Evolutionary conservation across 768 basidiomycete genomes (phyloP).

Genomic region (Pulveroboletus ravenelii): DNA sequence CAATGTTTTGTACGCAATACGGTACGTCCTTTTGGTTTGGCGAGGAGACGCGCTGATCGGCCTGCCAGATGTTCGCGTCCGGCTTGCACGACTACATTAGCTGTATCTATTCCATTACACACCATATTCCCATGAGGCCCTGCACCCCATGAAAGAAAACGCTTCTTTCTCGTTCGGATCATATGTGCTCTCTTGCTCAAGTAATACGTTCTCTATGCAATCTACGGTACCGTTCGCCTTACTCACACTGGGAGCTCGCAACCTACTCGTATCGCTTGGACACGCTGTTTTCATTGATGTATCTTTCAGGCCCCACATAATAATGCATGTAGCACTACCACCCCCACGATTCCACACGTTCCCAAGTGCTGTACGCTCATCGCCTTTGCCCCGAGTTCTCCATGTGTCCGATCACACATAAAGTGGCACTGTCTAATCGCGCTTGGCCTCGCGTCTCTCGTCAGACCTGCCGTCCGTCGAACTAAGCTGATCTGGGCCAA

Average conservation of each 20-base stretch:
- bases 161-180: conserved; percentile 13
- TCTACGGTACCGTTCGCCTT: conserved; percentile 10
- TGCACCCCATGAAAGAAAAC: conserved; percentile 14
- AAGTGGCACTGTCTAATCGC: too few relatives aligned
- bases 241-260: not conserved
- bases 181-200: not conserved
- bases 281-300: conserved; percentile 18
- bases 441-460: too few relatives aligned
- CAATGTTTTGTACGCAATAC: conserved; percentile 6
- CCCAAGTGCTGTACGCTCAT: not conserved
- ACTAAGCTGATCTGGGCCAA: too few relatives aligned
- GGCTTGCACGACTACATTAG: conserved; percentile 2
- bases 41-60: conserved; percentile 2
- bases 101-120: conserved; percentile 21
- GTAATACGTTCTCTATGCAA: conserved; percentile 11
- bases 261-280: not conserved
- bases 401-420: not conserved
- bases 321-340: conserved; percentile 10
- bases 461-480: too few relatives aligned
- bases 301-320: conserved; percentile 10
- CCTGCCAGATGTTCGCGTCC: conserved; percentile 1
- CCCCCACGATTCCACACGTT: not conserved
- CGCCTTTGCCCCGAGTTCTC: conserved; percentile 3
- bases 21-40: conserved; percentile 8
- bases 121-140: conserved; percentile 20